A percentile compares a stretch with the other conserved stretches of the same genome.
These are phyloP conservation scores for Naematelia aurantialba DNA, from an alignment of 768 basidiomycete genomes.

Conservation along the genomic window DNA sequence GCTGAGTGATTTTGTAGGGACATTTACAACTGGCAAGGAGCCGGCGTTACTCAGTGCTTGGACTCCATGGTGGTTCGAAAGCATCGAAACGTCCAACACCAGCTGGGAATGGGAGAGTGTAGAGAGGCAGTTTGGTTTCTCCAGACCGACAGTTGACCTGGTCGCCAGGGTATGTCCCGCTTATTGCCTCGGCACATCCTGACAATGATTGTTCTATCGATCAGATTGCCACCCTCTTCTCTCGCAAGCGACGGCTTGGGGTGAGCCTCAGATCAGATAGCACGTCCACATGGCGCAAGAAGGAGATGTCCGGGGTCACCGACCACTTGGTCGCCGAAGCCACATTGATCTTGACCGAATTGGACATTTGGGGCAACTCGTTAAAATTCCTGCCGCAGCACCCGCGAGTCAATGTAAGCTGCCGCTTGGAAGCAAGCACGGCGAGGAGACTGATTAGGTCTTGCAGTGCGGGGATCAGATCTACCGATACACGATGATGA, in stretches of 20 bases:
- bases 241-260: constrained; percentile 29
- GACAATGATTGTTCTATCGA: background rate
- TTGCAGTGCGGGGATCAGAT: constrained; percentile 32
- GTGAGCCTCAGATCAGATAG: constrained; percentile 13
- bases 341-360: constrained; percentile 29
- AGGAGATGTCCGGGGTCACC: constrained; percentile 25
- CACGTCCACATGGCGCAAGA: background rate
- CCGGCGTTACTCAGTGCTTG: background rate
- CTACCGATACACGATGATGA: constrained; percentile 33
- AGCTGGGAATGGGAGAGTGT: background rate
- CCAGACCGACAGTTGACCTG: background rate
- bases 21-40: background rate
- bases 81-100: background rate
- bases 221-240: constrained; percentile 29
- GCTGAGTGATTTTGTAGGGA: no score
- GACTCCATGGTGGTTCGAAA: background rate
- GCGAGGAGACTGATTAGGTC: background rate
- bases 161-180: background rate
- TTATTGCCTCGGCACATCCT: background rate
- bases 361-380: constrained; percentile 39
- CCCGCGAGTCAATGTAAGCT: constrained; percentile 27
- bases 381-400: constrained; percentile 26
- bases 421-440: background rate
- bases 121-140: background rate
- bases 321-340: constrained; percentile 26